Percentiles rank a stretch among this genome's conserved stretches.
phyloP scores from a whole-genome alignment of 2,329 filamentous ascomycete genomes.

The Claviceps spartinae region DNA sequence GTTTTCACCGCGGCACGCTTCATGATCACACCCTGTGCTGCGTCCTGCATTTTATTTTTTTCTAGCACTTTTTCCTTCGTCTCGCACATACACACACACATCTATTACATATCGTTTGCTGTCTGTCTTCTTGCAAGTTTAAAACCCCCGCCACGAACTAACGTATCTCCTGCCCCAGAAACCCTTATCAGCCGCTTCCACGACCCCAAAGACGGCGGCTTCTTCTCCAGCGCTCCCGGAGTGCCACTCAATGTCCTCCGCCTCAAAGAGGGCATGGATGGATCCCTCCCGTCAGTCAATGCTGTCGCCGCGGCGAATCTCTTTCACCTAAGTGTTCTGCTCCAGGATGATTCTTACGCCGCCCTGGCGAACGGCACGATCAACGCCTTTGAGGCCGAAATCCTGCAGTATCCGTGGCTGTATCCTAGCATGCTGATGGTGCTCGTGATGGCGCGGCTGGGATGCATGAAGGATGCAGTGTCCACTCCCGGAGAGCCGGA shows the following conservation, averaged over 20 bases:
- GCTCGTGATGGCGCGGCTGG: slow-evolving; percentile 62
- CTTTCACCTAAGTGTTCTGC: slow-evolving; percentile 60
- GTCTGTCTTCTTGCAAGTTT: no score
- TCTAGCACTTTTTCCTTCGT: no score
- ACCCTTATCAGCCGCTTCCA: slow-evolving; percentile 67
- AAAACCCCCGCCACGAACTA: not conserved
- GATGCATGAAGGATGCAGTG: slow-evolving; percentile 17
- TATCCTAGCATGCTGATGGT: slow-evolving; percentile 69
- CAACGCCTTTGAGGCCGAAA: slow-evolving; percentile 78
- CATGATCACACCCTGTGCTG: not conserved
- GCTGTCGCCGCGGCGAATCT: slow-evolving; percentile 76
- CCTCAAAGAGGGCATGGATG: slow-evolving; percentile 92
- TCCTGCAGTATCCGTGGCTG: slow-evolving; percentile 84
- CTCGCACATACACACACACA: no score
- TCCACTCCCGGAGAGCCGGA: no score
- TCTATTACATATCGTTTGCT: no score
- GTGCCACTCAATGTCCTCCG: slow-evolving; percentile 65
- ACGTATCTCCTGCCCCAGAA: slow-evolving; percentile 27
- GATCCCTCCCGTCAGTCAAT: slow-evolving; percentile 79
- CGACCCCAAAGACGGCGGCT: slow-evolving; percentile 51
- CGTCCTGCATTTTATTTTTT: not conserved
- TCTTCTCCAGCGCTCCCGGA: slow-evolving; percentile 55
- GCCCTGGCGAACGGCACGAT: slow-evolving; percentile 59
- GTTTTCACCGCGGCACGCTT: no score
- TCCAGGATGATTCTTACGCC: slow-evolving; percentile 52